Evolutionary conservation across 305 asterid genomes (phyloP).

Genomic region (Fraxinus greggii): DNA sequence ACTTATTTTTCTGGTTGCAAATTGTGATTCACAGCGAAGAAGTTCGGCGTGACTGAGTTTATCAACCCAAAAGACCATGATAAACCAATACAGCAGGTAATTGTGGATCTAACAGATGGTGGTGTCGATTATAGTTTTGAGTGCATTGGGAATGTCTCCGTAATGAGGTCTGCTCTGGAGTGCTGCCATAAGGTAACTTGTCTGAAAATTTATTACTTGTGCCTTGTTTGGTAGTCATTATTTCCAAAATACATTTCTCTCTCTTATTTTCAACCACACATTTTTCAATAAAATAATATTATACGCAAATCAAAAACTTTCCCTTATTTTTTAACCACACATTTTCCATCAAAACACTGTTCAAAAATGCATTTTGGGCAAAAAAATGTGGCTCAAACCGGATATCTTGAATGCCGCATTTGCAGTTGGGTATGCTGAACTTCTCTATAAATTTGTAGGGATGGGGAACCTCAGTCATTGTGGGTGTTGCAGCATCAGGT

Average conservation of each 20-base stretch:
- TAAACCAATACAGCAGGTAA: constrained; percentile 90
- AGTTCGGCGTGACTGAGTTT: constrained; percentile 89
- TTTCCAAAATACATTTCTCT: no score
- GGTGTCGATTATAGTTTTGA: constrained; percentile 99
- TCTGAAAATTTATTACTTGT: not conserved
- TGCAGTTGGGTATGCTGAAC: constrained; percentile 21
- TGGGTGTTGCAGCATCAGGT: constrained; percentile 99
- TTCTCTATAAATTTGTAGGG: constrained; percentile 52
- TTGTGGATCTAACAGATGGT: constrained; percentile 89
- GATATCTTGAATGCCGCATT: not conserved
- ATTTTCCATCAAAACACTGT: not conserved
- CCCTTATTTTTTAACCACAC: not conserved
- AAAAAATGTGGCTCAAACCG: not conserved
- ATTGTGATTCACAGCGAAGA: constrained; percentile 57
- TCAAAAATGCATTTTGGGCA: not conserved
- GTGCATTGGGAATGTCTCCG: constrained; percentile 92
- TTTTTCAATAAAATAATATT: not conserved
- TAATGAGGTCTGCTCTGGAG: constrained; percentile 95
- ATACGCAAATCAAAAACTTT: no score
- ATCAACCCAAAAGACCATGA: constrained; percentile 96
- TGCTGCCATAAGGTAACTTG: constrained; percentile 92
- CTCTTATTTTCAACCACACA: not conserved
- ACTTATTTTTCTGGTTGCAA: constrained; percentile 19
- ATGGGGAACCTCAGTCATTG: constrained; percentile 98
- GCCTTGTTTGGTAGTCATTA: not conserved